Evolutionary conservation across 129 eudicot genomes (phyloP).

Genomic region (Apium graveolens): DNA sequence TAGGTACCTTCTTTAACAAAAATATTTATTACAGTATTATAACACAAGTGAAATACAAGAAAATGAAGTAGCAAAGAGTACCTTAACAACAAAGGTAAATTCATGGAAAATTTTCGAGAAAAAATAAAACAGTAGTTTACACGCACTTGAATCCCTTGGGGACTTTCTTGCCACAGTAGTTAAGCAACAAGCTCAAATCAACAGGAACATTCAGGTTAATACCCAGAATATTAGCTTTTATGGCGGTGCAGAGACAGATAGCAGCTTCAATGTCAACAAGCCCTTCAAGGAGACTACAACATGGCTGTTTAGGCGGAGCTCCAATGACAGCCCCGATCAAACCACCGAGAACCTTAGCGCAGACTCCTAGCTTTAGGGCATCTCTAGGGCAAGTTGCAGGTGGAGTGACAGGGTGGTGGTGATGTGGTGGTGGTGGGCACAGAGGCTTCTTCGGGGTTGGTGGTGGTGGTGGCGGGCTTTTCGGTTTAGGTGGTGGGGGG

Average conservation of each 20-base stretch:
- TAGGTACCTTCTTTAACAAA: not conserved
- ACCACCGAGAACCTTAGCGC: conserved; percentile 41
- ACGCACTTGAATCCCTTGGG: conserved; percentile 49
- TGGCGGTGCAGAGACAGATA: conserved; percentile 78
- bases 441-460: not conserved
- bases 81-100: not conserved
- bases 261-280: conserved; percentile 84
- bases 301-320: conserved; percentile 55
- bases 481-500: conserved; percentile 2
- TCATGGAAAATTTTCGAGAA: not conserved
- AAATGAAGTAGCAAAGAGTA: not conserved
- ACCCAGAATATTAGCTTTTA: conserved; percentile 65
- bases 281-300: conserved; percentile 58
- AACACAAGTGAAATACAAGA: not conserved
- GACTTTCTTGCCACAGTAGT: conserved; percentile 56
- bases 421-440: not conserved
- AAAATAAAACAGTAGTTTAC: not conserved
- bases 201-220: conserved; percentile 54
- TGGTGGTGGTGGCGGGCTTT: conserved; percentile 17
- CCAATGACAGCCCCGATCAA: conserved; percentile 40
- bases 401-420: not conserved
- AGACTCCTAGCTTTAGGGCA: conserved; percentile 47
- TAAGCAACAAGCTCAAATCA: conserved; percentile 53
- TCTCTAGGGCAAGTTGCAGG: conserved; percentile 1
- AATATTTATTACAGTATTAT: not conserved